Conservation (phyloP, 805 yeast species). For the Nakazawaea ernobii region DNA sequence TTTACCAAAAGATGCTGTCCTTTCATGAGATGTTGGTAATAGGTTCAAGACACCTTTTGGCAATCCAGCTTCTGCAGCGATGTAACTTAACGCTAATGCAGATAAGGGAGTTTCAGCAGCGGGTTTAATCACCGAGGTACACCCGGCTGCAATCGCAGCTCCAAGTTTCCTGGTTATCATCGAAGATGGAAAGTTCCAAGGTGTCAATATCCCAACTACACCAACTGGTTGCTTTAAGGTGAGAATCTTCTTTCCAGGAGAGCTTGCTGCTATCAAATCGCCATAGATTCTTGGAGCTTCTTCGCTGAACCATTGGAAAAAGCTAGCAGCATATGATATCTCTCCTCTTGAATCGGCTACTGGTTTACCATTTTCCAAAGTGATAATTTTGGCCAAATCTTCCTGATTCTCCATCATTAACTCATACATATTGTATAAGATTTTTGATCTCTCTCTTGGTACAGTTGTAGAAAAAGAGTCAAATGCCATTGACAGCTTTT, state of each 20-base stretch:
- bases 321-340: slow-evolving; percentile 60
- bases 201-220: slow-evolving; percentile 72
- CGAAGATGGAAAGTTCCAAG: slow-evolving; percentile 82
- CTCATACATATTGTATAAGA: slow-evolving; percentile 46
- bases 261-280: slow-evolving; percentile 54
- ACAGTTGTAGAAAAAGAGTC: slow-evolving; percentile 43
- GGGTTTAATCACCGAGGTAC: slow-evolving; percentile 73
- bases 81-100: slow-evolving; percentile 60
- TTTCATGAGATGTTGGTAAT: slow-evolving; percentile 39
- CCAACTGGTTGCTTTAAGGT: slow-evolving; percentile 74
- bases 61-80: slow-evolving; percentile 62
- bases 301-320: slow-evolving; percentile 87
- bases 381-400: slow-evolving; percentile 60
- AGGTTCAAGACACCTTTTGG: slow-evolving; percentile 68
- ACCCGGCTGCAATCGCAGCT: slow-evolving; percentile 77
- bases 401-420: slow-evolving; percentile 52
- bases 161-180: slow-evolving; percentile 73
- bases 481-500: slow-evolving; percentile 50
- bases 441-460: slow-evolving; percentile 48
- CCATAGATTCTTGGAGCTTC: slow-evolving; percentile 72
- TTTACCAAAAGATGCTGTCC: slow-evolving; percentile 45
- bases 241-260: slow-evolving; percentile 42
- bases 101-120: slow-evolving; percentile 72
- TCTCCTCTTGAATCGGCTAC: slow-evolving; percentile 69
- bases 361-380: slow-evolving; percentile 74